Conservation (phyloP, 2,329 filamentous ascomycete genomes). For the Hortaea werneckii region DNA sequence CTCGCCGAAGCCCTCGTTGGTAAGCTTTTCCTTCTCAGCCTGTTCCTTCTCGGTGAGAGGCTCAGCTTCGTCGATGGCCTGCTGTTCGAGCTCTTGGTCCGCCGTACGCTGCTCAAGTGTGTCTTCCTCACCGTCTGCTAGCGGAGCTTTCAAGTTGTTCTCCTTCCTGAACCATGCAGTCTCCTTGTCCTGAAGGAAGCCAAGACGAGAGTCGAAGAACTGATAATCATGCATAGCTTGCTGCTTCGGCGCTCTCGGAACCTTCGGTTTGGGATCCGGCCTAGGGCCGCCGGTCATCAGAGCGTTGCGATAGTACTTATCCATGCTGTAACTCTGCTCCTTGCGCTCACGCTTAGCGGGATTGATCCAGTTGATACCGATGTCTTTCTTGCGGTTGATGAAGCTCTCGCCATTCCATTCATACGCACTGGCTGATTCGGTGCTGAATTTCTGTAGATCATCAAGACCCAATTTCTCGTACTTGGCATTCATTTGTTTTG, state of each 20-base stretch:
- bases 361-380: slow-evolving; percentile 94
- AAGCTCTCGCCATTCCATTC: slow-evolving; percentile 99
- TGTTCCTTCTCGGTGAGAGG: slow-evolving; percentile 83
- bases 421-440: slow-evolving; percentile 71
- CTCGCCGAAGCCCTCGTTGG: slow-evolving; percentile 75
- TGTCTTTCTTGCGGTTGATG: slow-evolving; percentile 68
- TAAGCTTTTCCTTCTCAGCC: slow-evolving; percentile 72
- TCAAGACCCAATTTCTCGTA: slow-evolving; percentile 97
- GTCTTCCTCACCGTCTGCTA: slow-evolving; percentile 84
- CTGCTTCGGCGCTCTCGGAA: slow-evolving; percentile 91
- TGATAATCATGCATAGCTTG: slow-evolving; percentile 90
- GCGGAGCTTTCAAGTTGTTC: slow-evolving; percentile 85
- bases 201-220: slow-evolving; percentile 78
- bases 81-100: slow-evolving; percentile 76
- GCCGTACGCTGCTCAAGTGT: slow-evolving; percentile 75
- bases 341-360: slow-evolving; percentile 97
- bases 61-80: slow-evolving; percentile 85
- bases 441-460: slow-evolving; percentile 94
- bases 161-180: slow-evolving; percentile 94
- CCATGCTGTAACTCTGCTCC: slow-evolving; percentile 95
- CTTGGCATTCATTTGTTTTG: slow-evolving; percentile 79
- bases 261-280: slow-evolving; percentile 83
- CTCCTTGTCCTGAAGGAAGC: slow-evolving; percentile 89
- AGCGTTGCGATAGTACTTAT: slow-evolving; percentile 93
- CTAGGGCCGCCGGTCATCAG: slow-evolving; percentile 70